Base-by-base conservation (phyloP, 495 filamentous ascomycete species). In the Venustampulla echinocandica region DNA sequence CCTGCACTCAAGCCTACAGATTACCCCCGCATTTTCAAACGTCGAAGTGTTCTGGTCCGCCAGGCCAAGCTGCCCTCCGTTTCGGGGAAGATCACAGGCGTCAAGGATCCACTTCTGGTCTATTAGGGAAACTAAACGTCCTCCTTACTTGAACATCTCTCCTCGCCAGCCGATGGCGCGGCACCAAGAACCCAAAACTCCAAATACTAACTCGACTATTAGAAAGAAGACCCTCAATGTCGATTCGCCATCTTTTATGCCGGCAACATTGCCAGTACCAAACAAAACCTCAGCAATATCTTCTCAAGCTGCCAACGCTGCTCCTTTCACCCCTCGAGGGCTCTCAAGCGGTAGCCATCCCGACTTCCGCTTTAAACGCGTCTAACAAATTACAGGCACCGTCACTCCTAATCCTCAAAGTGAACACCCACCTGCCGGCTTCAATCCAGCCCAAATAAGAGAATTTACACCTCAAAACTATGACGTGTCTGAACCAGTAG, bases 201-300 rank as follows among this genome's bases (percentile, higher is more conserved):
- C 9, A 17, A 10, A 13, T 5, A 37, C 6, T 42, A 18, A 25
- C 19, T 18, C 18, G 2, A 13, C 11, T 25, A 44, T 13, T 54
- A 71, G 69, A 50, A 92, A 84, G 68, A 88, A 90, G 69, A 70
- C 81, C 11, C 79, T 98, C 56, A 97, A 95, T 62, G 90, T 94
- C 55, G 92, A 97, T 53, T 96, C 92, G 10, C 92, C 93, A 11
- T 84, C 90, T 33, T 98, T 98, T 55, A 95, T 88, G 1, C 93
- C 92, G 49, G 72, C 68, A 64, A 74, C 62, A 65, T 73, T 61
- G 2, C 23, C 54, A 15, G 44, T 49, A 17, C 42, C 45, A 2
- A 9, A 7, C n/a, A 55, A 49, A 24, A 56, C 59, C 39, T 71
- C 75, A 24, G 71, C 75, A 15, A 82, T 97, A 47, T 90, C 90